phyloP scores from a whole-genome alignment of 1,139 yeast genomes.

The Yamadazyma taylorii region DNA sequence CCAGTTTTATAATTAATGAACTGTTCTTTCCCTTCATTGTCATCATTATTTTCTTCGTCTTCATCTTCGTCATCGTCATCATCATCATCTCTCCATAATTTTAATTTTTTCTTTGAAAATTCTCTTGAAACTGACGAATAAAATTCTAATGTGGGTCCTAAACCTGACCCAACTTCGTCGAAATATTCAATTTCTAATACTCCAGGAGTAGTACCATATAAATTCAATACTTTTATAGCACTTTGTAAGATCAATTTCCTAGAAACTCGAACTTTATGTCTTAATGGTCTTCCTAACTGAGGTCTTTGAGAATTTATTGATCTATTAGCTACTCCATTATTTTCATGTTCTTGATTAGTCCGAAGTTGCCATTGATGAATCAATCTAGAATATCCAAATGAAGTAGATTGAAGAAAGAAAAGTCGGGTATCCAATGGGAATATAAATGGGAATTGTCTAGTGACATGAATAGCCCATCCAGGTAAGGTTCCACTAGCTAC shows the following conservation, averaged over 20 bases:
- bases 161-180: conserved; percentile 94
- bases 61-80: conserved; percentile 16
- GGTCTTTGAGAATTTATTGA: conserved; percentile 23
- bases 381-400: conserved; percentile 87
- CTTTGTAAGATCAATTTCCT: conserved; percentile 72
- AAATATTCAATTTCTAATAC: conserved; percentile 84
- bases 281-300: conserved; percentile 71
- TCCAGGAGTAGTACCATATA: conserved; percentile 79
- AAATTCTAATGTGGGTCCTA: conserved; percentile 95
- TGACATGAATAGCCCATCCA: conserved; percentile 75
- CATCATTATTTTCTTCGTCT: conserved; percentile 30
- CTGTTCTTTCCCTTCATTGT: conserved; percentile 24
- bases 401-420: conserved; percentile 79
- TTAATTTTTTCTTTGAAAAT: conserved; percentile 53
- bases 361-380: conserved; percentile 75
- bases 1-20: conserved; percentile 52
- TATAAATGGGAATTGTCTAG: conserved; percentile 74
- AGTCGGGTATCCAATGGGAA: conserved; percentile 84
- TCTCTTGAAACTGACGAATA: conserved; percentile 80
- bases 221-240: conserved; percentile 74
- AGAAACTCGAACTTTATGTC: conserved; percentile 80
- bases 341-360: conserved; percentile 43
- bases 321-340: conserved; percentile 11
- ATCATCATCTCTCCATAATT: conserved; percentile 67
- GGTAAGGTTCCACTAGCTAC: conserved; percentile 90